phyloP scores from a whole-genome alignment of 768 basidiomycete genomes.

The Xerocomellus amylosporus region DNA sequence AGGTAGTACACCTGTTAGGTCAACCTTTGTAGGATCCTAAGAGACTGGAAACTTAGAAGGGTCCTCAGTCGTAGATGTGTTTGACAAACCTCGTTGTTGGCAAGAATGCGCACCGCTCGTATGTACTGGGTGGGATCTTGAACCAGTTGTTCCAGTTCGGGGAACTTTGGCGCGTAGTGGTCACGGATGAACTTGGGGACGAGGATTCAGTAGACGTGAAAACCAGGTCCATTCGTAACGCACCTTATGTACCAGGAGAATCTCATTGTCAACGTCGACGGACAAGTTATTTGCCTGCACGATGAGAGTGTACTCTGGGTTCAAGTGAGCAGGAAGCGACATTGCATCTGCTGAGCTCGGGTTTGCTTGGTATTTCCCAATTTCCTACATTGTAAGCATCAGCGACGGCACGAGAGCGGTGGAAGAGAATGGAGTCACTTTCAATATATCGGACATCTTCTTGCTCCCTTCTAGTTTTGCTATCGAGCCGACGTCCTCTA shows the following conservation, averaged over 20 bases:
- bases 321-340: conserved; percentile 77
- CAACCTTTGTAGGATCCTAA: conserved; percentile 85
- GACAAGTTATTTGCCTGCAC: conserved; percentile 97
- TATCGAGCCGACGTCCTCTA: conserved; percentile 85
- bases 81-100: conserved; percentile 66
- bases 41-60: conserved; percentile 2
- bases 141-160: conserved; percentile 94
- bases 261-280: conserved; percentile 98
- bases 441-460: conserved; percentile 82
- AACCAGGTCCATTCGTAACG: conserved; percentile 13
- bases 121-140: conserved; percentile 91
- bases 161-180: conserved; percentile 93
- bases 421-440: conserved; percentile 42
- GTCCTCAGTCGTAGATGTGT: background rate
- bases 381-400: conserved; percentile 55
- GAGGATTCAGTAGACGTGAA: conserved; percentile 7
- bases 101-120: conserved; percentile 83
- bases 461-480: conserved; percentile 88
- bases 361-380: conserved; percentile 78
- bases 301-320: conserved; percentile 94
- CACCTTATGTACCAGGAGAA: conserved; percentile 94
- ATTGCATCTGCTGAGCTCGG: conserved; percentile 80
- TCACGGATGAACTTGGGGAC: conserved; percentile 85
- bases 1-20: conserved; percentile 75
- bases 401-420: background rate